A percentile compares a stretch with the other conserved stretches of the same genome.
These are phyloP conservation scores for Acacia pycnantha DNA, from an alignment of 331 rosid species.

Conservation along the genomic window DNA sequence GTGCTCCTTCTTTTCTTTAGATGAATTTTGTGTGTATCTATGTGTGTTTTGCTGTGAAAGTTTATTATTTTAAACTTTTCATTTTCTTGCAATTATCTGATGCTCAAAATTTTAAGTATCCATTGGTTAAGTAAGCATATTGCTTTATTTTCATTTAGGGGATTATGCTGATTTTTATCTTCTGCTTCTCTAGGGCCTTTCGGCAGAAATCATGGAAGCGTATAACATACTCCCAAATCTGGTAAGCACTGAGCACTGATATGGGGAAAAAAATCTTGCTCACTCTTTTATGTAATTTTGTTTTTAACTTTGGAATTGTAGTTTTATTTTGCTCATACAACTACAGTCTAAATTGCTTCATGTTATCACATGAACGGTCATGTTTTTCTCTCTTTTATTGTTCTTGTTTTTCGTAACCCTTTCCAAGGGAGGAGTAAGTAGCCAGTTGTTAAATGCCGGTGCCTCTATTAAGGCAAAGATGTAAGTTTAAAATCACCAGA, in stretches of 20 bases:
- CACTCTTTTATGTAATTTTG: background rate
- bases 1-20: background rate
- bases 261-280: constrained; percentile 17
- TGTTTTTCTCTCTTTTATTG: background rate
- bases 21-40: background rate
- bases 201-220: constrained; percentile 72
- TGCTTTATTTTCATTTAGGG: background rate
- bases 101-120: constrained; percentile 1
- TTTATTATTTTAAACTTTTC: background rate
- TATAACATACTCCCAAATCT: constrained; percentile 79
- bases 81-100: background rate
- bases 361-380: background rate
- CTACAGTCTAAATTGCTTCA: constrained; percentile 2
- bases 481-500: background rate
- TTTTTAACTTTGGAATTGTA: constrained; percentile 5
- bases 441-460: background rate
- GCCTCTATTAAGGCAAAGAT: background rate
- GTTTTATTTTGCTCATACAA: background rate
- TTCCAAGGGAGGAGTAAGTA: background rate
- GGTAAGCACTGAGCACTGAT: constrained; percentile 48
- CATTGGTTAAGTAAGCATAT: background rate
- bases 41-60: background rate
- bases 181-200: constrained; percentile 50
- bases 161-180: constrained; percentile 10
- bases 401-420: background rate